A percentile compares a stretch with the other conserved stretches of the same genome.
phyloP scores from a whole-genome alignment of 768 basidiomycete genomes.

The Pholiota microspora region DNA sequence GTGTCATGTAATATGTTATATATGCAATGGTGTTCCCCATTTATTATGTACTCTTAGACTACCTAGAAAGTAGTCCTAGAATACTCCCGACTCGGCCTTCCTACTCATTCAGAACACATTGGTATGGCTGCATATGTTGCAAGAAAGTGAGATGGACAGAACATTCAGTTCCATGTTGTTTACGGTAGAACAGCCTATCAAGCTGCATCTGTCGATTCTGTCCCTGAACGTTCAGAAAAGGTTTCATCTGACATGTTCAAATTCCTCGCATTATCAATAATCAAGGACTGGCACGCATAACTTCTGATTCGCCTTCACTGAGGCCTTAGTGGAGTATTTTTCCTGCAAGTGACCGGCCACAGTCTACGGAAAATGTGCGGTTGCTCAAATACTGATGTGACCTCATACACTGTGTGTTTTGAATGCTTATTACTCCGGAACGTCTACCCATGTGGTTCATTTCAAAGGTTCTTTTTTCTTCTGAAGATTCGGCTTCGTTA shows the following conservation, averaged over 20 bases:
- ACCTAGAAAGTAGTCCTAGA: neutral
- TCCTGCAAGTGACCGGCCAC: neutral
- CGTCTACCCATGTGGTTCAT: neutral
- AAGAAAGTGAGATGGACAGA: too few relatives aligned
- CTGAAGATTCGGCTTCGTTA: neutral
- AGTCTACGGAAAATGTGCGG: constrained; percentile 6
- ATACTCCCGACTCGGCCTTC: neutral
- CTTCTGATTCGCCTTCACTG: too few relatives aligned
- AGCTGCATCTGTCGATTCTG: too few relatives aligned
- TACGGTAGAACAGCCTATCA: too few relatives aligned
- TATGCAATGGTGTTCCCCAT: neutral
- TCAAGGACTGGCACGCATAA: too few relatives aligned
- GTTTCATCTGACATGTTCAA: too few relatives aligned
- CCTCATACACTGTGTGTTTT: neutral
- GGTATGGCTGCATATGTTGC: too few relatives aligned
- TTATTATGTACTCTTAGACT: neutral
- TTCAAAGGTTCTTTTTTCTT: neutral
- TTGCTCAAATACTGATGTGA: neutral
- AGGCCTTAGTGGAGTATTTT: too few relatives aligned
- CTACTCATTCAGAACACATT: too few relatives aligned
- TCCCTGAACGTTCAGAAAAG: too few relatives aligned
- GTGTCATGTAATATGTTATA: neutral
- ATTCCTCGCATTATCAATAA: too few relatives aligned
- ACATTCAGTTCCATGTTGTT: too few relatives aligned
- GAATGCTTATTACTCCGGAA: constrained; percentile 4